Evolutionary conservation across 768 basidiomycete genomes (phyloP).

Genomic region (Podaxis pistillaris): DNA sequence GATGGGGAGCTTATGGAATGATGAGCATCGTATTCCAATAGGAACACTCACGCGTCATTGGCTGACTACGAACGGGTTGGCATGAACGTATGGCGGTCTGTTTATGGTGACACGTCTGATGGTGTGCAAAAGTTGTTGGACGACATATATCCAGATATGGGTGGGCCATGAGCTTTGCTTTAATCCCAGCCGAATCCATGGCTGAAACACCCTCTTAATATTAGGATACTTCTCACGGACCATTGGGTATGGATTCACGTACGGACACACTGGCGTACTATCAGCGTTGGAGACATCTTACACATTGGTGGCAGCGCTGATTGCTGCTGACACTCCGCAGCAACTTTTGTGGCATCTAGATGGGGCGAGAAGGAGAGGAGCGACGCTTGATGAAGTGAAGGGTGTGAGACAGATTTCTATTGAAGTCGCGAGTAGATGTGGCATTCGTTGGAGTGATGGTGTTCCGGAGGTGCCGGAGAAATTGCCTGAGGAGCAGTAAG

Average conservation of each 20-base stretch:
- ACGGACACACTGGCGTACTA: constrained; percentile 46
- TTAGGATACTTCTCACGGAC: constrained; percentile 54
- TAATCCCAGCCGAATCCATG: not conserved
- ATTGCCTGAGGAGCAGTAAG: not conserved
- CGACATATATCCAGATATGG: constrained; percentile 60
- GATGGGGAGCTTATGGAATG: not conserved
- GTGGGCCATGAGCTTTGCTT: constrained; percentile 31
- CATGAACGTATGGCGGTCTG: constrained; percentile 38
- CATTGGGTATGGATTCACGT: constrained; percentile 57
- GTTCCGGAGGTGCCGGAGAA: constrained; percentile 44
- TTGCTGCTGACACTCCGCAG: constrained; percentile 58
- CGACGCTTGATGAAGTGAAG: constrained; percentile 47
- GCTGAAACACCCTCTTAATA: not conserved
- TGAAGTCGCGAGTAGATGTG: constrained; percentile 43
- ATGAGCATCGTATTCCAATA: constrained; percentile 19
- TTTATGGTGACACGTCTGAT: constrained; percentile 57
- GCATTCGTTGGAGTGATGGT: constrained; percentile 49
- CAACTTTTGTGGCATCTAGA: constrained; percentile 68
- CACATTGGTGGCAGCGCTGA: constrained; percentile 57
- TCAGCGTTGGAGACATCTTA: constrained; percentile 57
- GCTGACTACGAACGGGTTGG: constrained; percentile 43
- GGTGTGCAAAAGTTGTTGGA: constrained; percentile 45
- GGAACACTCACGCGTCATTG: constrained; percentile 40
- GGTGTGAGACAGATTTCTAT: constrained; percentile 58
- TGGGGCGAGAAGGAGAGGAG: constrained; percentile 54